These are phyloP conservation scores for Lodderomyces orthopsilosis DNA, from an alignment of 1,139 yeast species.

Conservation along the genomic window DNA sequence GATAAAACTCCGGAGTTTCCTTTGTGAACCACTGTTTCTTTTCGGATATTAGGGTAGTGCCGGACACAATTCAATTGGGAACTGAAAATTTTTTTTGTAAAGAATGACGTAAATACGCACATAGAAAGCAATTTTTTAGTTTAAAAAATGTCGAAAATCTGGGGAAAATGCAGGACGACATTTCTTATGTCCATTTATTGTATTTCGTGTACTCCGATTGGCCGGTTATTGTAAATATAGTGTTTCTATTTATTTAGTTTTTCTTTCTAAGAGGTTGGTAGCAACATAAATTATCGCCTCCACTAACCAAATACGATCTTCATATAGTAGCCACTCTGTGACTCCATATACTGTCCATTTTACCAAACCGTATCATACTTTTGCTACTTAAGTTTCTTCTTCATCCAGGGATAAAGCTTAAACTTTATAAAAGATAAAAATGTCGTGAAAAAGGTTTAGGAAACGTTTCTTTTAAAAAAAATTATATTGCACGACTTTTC, in stretches of 20 bases:
- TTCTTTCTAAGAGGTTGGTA: no score
- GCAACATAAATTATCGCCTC: no score
- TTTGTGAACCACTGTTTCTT: not conserved
- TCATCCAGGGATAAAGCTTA: no score
- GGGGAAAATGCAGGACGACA: slow-evolving; percentile 1
- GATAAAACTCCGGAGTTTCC: not conserved
- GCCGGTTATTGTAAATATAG: not conserved
- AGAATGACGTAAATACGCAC: not conserved
- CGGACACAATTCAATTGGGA: not conserved
- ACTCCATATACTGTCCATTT: no score
- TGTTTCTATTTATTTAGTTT: no score
- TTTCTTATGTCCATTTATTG: not conserved
- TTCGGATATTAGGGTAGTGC: slow-evolving; percentile 1
- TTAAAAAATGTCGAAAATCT: slow-evolving; percentile 1
- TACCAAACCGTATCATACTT: no score
- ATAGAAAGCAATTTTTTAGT: not conserved
- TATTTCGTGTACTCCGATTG: not conserved
- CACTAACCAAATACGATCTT: no score
- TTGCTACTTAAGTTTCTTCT: no score
- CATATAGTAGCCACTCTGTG: no score
- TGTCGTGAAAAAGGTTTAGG: not conserved
- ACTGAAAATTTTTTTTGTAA: not conserved
- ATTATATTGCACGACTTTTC: not conserved
- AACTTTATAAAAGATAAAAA: no score
- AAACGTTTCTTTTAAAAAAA: not conserved